A percentile compares a stretch with the other conserved stretches of the same genome.
These are phyloP conservation scores for Phytophthora pluvialis DNA, from an alignment of 352 stramenopile genomes.

Conservation along the genomic window DNA sequence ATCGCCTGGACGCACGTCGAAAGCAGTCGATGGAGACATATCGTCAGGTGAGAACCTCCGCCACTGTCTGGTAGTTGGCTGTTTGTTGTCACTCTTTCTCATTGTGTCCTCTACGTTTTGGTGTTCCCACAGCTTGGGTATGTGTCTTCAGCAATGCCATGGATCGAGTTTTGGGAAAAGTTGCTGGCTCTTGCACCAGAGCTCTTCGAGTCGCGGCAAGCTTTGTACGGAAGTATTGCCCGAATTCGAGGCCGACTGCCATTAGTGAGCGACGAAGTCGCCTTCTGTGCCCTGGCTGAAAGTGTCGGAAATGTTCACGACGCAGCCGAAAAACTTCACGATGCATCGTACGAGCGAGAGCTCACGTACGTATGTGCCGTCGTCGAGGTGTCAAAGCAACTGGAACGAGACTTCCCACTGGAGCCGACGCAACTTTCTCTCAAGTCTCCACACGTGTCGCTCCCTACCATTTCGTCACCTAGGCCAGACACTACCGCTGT, in stretches of 20 bases:
- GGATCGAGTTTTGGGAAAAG: slow-evolving; percentile 67
- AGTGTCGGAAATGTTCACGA: slow-evolving; percentile 49
- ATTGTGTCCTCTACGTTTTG: not conserved
- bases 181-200: slow-evolving; percentile 47
- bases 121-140: slow-evolving; percentile 53
- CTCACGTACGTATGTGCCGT: slow-evolving; percentile 61
- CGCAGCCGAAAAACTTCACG: slow-evolving; percentile 62
- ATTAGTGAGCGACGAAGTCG: slow-evolving; percentile 52
- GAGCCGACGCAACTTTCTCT: slow-evolving; percentile 9
- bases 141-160: slow-evolving; percentile 51
- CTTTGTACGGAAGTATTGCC: slow-evolving; percentile 49
- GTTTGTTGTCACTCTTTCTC: not conserved
- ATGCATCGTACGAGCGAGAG: slow-evolving; percentile 61
- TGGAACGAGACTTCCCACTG: slow-evolving; percentile 26
- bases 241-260: slow-evolving; percentile 51
- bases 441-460: slow-evolving; percentile 25
- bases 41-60: slow-evolving; percentile 37
- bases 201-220: slow-evolving; percentile 54
- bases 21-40: slow-evolving; percentile 72
- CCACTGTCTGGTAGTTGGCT: not conserved
- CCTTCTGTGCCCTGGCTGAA: slow-evolving; percentile 70
- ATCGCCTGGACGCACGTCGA: slow-evolving; percentile 56
- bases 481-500: not conserved
- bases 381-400: slow-evolving; percentile 49
- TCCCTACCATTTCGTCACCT: slow-evolving; percentile 42